Evolutionary conservation across 345 rosid genomes (phyloP).

Genomic region (Sonneratia caseolaris): DNA sequence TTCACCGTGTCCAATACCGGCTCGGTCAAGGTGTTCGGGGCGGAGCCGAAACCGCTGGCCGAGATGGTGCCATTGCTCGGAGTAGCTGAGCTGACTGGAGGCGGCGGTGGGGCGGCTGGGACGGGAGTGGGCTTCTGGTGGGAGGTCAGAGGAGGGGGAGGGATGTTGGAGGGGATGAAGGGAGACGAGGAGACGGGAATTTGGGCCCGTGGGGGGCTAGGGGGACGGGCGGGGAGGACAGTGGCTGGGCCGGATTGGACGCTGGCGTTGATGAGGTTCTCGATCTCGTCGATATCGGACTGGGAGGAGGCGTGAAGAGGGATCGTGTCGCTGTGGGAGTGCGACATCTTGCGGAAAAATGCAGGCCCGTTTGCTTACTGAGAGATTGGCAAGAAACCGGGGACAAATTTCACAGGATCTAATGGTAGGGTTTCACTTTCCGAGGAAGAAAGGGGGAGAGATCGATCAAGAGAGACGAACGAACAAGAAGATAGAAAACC

Average conservation of each 20-base stretch:
- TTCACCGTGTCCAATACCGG: slow-evolving; percentile 97
- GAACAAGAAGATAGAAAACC: no score
- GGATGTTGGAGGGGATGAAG: slow-evolving; percentile 52
- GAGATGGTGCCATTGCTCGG: slow-evolving; percentile 8
- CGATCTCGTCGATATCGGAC: slow-evolving; percentile 99
- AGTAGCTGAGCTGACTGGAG: slow-evolving; percentile 31
- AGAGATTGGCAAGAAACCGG: not conserved
- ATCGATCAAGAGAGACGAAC: no score
- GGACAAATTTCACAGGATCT: not conserved
- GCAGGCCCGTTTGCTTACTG: not conserved
- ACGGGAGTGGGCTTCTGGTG: slow-evolving; percentile 7
- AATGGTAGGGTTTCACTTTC: not conserved
- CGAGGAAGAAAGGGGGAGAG: not conserved
- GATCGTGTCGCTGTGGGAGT: slow-evolving; percentile 55
- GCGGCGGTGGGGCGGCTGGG: slow-evolving; percentile 25
- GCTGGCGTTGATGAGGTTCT: slow-evolving; percentile 71
- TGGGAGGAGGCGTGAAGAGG: slow-evolving; percentile 85
- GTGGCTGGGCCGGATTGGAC: slow-evolving; percentile 64
- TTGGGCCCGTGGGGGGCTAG: slow-evolving; percentile 73
- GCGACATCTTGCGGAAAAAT: slow-evolving; percentile 45
- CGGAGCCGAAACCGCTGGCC: slow-evolving; percentile 58
- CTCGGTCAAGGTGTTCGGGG: slow-evolving; percentile 89
- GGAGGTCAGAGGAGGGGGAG: slow-evolving; percentile 32
- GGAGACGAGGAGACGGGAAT: slow-evolving; percentile 77
- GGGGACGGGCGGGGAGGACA: slow-evolving; percentile 78